A percentile compares a stretch with the other conserved stretches of the same genome.
Evolutionary conservation across 176 grass and related monocot genomes (phyloP).

Genomic region (Triticum dicoccoides): DNA sequence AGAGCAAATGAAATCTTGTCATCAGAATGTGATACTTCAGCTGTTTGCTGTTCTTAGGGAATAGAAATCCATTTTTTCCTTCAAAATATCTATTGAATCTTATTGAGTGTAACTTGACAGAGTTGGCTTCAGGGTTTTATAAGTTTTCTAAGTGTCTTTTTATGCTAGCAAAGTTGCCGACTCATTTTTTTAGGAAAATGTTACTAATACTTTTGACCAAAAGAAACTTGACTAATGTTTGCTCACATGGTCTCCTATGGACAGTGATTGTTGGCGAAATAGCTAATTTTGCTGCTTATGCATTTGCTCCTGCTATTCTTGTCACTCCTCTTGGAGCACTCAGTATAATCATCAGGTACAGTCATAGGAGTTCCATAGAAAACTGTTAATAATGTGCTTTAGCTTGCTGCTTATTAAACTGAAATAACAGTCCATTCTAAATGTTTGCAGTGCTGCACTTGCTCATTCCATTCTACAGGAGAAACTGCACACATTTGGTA

Average conservation of each 20-base stretch:
- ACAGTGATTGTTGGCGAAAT: slow-evolving; percentile 97
- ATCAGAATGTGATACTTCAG: slow-evolving; percentile 6
- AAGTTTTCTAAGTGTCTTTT: too few relatives aligned
- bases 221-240: slow-evolving; percentile 29
- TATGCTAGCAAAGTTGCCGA: too few relatives aligned
- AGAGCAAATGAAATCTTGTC: slow-evolving; percentile 15
- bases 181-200: slow-evolving; percentile 12
- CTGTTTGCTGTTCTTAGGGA: neutral
- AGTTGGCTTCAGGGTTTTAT: too few relatives aligned
- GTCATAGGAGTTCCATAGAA: slow-evolving; percentile 5
- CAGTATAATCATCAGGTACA: slow-evolving; percentile 97
- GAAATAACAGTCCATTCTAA: slow-evolving; percentile 6
- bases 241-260: slow-evolving; percentile 27
- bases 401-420: slow-evolving; percentile 20
- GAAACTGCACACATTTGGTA: slow-evolving; percentile 80
- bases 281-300: slow-evolving; percentile 97
- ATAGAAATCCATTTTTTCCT: neutral
- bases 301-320: slow-evolving; percentile 95
- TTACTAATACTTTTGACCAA: neutral
- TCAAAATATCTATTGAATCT: too few relatives aligned
- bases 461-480: slow-evolving; percentile 83
- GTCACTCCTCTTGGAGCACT: slow-evolving; percentile 96
- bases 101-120: too few relatives aligned
- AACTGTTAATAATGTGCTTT: slow-evolving; percentile 15
- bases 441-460: slow-evolving; percentile 77